Evolutionary conservation across 2,329 filamentous ascomycete genomes (phyloP), one percentile per base, ranked within the genome.

Genomic region (Fusarium stilboides): DNA sequence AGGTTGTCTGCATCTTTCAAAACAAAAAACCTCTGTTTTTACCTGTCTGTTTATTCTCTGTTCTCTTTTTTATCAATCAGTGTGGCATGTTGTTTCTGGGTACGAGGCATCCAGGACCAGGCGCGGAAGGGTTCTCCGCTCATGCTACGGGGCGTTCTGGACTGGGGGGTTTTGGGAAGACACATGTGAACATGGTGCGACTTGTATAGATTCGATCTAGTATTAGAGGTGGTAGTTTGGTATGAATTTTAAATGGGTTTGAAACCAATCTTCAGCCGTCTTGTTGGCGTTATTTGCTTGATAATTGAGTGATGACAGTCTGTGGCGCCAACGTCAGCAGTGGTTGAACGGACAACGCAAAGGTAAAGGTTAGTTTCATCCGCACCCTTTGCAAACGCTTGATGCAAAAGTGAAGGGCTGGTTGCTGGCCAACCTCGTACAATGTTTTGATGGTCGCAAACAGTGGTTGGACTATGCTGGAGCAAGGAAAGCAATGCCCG

Each of bases 151-250:
- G 72, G 72, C 72, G 72, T 74, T 74, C 53, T 71, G 65, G 72
- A 62, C 62, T 65, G 68, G 72, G 65, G 70, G 63, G 46, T 49
- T 74, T 74, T 72, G 62, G 72, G 72, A 74, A 74, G 72, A 75
- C 67, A 74, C 59, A 74, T 74, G 72, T 74, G 72, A 73, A 65
- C 64, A 74, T 58, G 72, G 72, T 74, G 72, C 71, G 62, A 68
- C 60, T 75, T 74, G 72, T 74, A 74, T 74, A 74, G 72, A 74
- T 75, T 74, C 67, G 50, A 74, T 74, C 70, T 74, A 74, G 72
- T 69, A 64, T 72, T 74, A 74, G 72, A 74, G 72, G 69, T 69
- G 72, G 72, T 56, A 74, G 69, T 69, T 69, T 67, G 69, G 62
- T 63, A 70, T 72, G 70, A 63, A 73, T 74, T 74, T 69, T 50